phyloP scores from a whole-genome alignment of 108 stramenopile species.

The Poteriospumella lacustris region DNA sequence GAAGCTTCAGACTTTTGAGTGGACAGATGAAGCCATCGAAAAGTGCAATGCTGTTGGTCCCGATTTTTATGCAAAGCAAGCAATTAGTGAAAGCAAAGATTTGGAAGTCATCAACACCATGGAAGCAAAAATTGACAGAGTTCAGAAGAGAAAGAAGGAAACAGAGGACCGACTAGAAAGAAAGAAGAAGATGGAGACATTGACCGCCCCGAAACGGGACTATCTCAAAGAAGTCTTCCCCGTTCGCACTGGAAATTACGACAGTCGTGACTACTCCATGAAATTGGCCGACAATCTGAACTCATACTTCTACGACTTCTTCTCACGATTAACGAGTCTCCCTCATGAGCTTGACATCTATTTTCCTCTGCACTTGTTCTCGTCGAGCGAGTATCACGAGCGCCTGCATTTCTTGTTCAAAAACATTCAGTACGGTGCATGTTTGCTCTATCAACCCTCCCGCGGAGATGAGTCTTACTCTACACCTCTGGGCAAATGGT shows the following conservation, averaged over 20 bases:
- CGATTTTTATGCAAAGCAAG: background rate
- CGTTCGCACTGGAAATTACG: constrained; percentile 52
- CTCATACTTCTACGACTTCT: too few relatives aligned
- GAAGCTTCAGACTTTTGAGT: constrained; percentile 12
- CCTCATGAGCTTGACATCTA: too few relatives aligned
- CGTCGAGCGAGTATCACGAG: too few relatives aligned
- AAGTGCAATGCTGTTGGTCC: background rate
- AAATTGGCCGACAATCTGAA: too few relatives aligned
- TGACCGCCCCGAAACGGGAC: background rate
- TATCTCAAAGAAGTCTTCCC: constrained; percentile 5
- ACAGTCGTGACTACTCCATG: background rate
- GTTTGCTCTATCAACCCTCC: too few relatives aligned
- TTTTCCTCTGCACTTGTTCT: too few relatives aligned
- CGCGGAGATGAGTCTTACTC: too few relatives aligned
- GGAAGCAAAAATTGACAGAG: constrained; percentile 23
- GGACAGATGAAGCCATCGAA: constrained; percentile 27
- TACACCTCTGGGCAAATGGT: background rate
- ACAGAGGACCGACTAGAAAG: too few relatives aligned
- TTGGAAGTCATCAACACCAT: background rate
- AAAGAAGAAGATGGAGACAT: background rate
- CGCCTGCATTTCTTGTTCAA: too few relatives aligned
- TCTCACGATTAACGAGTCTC: too few relatives aligned
- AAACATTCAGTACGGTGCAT: too few relatives aligned
- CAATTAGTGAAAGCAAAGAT: background rate
- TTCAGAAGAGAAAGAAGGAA: constrained; percentile 13